A percentile compares a stretch with the other conserved stretches of the same genome.
These are phyloP conservation scores for Neofusicoccum umdonicola DNA, from an alignment of 2,329 filamentous ascomycete species.

Conservation along the genomic window DNA sequence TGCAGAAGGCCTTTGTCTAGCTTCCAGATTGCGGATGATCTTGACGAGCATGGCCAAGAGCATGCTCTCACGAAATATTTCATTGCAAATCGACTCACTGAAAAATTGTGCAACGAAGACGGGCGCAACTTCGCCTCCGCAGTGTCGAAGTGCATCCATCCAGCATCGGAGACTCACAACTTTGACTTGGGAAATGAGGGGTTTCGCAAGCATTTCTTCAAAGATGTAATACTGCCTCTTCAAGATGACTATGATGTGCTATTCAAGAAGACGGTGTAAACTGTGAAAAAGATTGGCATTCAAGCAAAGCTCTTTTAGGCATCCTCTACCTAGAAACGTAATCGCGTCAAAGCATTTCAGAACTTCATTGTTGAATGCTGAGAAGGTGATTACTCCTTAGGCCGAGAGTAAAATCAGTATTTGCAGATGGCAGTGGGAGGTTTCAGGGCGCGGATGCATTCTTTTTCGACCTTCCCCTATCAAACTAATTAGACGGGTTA, in stretches of 20 bases:
- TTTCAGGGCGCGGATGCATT: no score
- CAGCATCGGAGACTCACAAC: background rate
- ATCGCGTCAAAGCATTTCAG: no score
- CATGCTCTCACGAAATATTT: conserved; percentile 2
- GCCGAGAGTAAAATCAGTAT: no score
- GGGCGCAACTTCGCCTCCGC: conserved; percentile 16
- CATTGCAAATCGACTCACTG: conserved; percentile 11
- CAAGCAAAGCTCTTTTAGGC: no score
- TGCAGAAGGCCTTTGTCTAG: conserved; percentile 7
- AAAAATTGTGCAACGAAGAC: conserved; percentile 4
- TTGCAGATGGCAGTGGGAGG: no score
- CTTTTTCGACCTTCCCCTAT: no score
- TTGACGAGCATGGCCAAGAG: background rate
- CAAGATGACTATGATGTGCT: conserved; percentile 17
- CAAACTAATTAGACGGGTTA: no score
- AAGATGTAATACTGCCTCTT: conserved; percentile 17
- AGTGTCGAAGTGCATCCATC: conserved; percentile 16
- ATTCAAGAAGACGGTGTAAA: conserved; percentile 22
- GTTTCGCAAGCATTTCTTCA: conserved; percentile 18
- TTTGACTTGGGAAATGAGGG: conserved; percentile 9
- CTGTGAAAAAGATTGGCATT: no score
- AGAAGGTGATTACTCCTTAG: no score
- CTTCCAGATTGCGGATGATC: conserved; percentile 14
- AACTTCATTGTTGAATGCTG: no score
- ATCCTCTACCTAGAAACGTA: no score